phyloP scores from a whole-genome alignment of 441 rosid species.

The Melastoma candidum region DNA sequence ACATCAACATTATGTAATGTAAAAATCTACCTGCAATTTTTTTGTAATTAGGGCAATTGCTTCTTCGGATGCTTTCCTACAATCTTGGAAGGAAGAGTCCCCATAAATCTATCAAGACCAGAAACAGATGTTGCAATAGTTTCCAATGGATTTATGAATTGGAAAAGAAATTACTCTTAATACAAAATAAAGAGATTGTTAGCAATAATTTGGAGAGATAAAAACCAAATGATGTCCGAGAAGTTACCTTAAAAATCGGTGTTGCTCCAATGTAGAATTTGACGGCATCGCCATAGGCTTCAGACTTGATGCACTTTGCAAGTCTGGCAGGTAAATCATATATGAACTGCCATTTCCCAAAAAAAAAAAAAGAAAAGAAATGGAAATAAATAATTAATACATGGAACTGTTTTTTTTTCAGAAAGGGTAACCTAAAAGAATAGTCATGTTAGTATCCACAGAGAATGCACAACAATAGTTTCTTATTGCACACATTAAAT shows the following conservation, averaged over 20 bases:
- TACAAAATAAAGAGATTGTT: conserved; percentile 4
- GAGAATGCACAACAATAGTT: too few species aligned
- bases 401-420: conserved; percentile 8
- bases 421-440: conserved; percentile 4
- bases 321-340: conserved; percentile 98
- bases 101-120: conserved; percentile 62
- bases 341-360: conserved; percentile 82
- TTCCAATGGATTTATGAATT: background rate
- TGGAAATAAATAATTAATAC: conserved; percentile 24
- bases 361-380: conserved; percentile 20
- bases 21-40: conserved; percentile 59
- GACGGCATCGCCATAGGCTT: conserved; percentile 93
- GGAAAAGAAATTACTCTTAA: background rate
- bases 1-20: background rate
- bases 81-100: conserved; percentile 89
- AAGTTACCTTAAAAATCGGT: conserved; percentile 85
- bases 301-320: conserved; percentile 80
- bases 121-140: conserved; percentile 10
- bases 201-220: conserved; percentile 1
- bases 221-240: background rate
- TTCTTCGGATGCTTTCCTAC: conserved; percentile 95
- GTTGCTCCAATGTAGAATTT: conserved; percentile 90
- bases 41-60: conserved; percentile 60
- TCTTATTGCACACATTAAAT: too few species aligned
- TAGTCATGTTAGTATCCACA: too few species aligned